Evolutionary conservation across 345 rosid genomes (phyloP).

Genomic region (Eucalyptus polybractea): DNA sequence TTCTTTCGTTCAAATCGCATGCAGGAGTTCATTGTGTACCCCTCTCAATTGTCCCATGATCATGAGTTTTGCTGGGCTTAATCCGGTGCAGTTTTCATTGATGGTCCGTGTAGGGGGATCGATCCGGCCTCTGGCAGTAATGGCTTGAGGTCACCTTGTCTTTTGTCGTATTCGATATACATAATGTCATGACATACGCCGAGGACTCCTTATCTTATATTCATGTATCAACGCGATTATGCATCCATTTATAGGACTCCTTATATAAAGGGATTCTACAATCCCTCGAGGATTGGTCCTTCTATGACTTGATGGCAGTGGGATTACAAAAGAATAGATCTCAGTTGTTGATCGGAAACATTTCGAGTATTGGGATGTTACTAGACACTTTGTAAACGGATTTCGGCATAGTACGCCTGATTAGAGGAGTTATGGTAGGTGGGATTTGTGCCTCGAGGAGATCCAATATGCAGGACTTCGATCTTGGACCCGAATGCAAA

Average conservation of each 20-base stretch:
- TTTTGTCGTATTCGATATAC: not conserved
- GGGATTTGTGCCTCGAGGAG: not conserved
- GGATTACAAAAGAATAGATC: not conserved
- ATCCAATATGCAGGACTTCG: not conserved
- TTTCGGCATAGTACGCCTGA: not conserved
- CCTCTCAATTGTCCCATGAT: not conserved
- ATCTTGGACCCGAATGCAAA: not conserved
- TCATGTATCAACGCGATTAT: not conserved
- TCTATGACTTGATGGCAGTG: not conserved
- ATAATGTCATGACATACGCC: not conserved
- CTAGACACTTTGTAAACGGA: not conserved
- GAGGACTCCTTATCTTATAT: not conserved
- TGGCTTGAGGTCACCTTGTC: not conserved
- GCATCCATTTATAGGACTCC: not conserved
- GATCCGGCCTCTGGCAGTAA: not conserved
- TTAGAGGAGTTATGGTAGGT: not conserved
- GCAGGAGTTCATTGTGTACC: not conserved
- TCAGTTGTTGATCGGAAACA: not conserved
- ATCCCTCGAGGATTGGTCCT: not conserved
- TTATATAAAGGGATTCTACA: not conserved
- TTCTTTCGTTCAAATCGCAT: not conserved
- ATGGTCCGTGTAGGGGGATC: not conserved
- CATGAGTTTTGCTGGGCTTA: not conserved
- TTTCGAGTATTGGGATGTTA: not conserved
- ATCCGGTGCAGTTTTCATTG: not conserved